A percentile compares a stretch with the other conserved stretches of the same genome.
Conservation (phyloP, 202 grass and related monocot genomes). For the Panicum hallii region DNA sequence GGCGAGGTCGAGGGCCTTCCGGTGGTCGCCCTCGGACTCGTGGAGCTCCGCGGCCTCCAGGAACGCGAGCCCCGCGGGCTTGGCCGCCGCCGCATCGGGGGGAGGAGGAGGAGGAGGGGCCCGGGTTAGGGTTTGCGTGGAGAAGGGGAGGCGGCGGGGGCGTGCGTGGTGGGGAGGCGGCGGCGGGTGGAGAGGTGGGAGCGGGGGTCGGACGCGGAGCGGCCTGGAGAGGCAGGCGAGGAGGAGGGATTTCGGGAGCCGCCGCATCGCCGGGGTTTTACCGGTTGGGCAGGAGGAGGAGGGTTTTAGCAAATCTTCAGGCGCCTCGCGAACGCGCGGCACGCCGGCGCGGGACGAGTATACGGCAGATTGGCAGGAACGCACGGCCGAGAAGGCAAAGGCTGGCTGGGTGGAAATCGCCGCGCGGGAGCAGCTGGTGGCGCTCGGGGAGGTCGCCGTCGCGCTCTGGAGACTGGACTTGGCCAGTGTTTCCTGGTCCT, state of each 20-base stretch:
- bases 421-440: no score
- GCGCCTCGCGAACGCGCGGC: neutral
- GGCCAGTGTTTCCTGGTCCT: no score
- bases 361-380: no score
- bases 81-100: neutral
- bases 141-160: slow-evolving; percentile 43
- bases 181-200: slow-evolving; percentile 23
- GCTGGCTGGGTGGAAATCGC: no score
- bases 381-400: no score
- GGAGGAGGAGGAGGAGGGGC: neutral
- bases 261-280: slow-evolving; percentile 52
- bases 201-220: slow-evolving; percentile 6
- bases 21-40: slow-evolving; percentile 49
- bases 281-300: neutral
- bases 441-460: neutral
- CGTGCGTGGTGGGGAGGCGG: neutral
- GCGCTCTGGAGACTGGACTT: no score
- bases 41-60: slow-evolving; percentile 52
- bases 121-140: slow-evolving; percentile 53
- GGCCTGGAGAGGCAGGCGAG: slow-evolving; percentile 34
- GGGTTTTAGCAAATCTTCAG: neutral
- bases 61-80: slow-evolving; percentile 41
- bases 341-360: no score
- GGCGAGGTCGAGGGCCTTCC: slow-evolving; percentile 62
- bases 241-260: slow-evolving; percentile 49